These are phyloP conservation scores for Penicillium occitanis DNA, from an alignment of 2,329 filamentous ascomycete species.

Conservation along the genomic window DNA sequence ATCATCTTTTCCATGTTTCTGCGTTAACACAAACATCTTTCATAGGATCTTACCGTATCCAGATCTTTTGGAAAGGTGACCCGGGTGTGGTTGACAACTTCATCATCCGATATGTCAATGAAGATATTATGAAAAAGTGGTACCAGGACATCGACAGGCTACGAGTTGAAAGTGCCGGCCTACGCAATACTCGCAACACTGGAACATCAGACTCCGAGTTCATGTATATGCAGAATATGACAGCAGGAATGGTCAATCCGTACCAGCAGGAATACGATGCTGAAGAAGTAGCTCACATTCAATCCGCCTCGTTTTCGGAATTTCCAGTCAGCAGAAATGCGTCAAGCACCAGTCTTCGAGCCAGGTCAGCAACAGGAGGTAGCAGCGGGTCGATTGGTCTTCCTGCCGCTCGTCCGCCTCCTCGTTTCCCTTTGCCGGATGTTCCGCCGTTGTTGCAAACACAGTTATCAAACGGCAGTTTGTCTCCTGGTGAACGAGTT, in stretches of 20 bases:
- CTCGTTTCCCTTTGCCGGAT: slow-evolving; percentile 69
- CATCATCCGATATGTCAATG: slow-evolving; percentile 86
- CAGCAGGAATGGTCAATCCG: slow-evolving; percentile 67
- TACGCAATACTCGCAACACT: slow-evolving; percentile 52
- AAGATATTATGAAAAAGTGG: slow-evolving; percentile 94
- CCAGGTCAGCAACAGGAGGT: slow-evolving; percentile 71
- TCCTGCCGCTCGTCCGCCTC: slow-evolving; percentile 54
- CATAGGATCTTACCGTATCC: slow-evolving; percentile 84
- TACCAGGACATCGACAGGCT: slow-evolving; percentile 74
- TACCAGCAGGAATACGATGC: slow-evolving; percentile 65
- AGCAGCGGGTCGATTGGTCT: slow-evolving; percentile 43
- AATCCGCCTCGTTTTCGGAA: slow-evolving; percentile 45
- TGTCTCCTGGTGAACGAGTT: slow-evolving; percentile 60
- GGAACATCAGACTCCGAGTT: slow-evolving; percentile 70
- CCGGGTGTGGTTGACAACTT: slow-evolving; percentile 96
- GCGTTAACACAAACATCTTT: not conserved
- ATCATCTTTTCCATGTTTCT: not conserved
- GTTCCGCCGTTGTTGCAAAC: slow-evolving; percentile 68
- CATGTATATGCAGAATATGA: slow-evolving; percentile 71
- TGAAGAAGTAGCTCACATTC: slow-evolving; percentile 50
- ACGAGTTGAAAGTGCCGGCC: slow-evolving; percentile 58
- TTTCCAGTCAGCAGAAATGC: slow-evolving; percentile 64
- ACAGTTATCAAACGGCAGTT: slow-evolving; percentile 51
- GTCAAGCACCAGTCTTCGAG: slow-evolving; percentile 72
- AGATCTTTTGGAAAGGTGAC: slow-evolving; percentile 98